Evolutionary conservation across 805 yeast species (phyloP).

Genomic region (Candida railenensis): DNA sequence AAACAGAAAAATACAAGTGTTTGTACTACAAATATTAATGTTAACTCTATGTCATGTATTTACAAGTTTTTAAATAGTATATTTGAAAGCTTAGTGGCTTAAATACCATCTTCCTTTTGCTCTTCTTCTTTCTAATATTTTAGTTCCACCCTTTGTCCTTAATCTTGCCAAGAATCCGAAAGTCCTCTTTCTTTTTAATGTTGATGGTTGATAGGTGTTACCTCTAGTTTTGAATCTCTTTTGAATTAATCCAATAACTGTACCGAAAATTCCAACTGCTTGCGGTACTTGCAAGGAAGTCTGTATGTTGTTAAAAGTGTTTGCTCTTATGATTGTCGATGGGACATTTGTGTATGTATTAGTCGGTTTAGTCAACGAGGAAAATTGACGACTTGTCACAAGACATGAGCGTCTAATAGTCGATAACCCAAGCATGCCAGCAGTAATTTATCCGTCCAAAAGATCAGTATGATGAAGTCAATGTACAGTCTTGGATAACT

Average conservation of each 20-base stretch:
- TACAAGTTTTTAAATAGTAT: background rate
- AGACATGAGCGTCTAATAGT: background rate
- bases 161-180: constrained; percentile 87
- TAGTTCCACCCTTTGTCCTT: constrained; percentile 72
- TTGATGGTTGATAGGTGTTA: constrained; percentile 92
- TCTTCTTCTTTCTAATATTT: constrained; percentile 71
- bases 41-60: background rate
- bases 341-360: constrained; percentile 13
- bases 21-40: background rate
- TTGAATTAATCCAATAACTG: constrained; percentile 42
- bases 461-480: background rate
- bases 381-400: constrained; percentile 5
- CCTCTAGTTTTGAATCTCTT: constrained; percentile 86
- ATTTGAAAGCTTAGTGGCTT: constrained; percentile 77
- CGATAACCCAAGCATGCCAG: background rate
- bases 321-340: constrained; percentile 11
- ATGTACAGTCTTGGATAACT: background rate
- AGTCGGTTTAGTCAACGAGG: constrained; percentile 12
- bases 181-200: constrained; percentile 84
- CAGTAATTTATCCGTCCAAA: background rate
- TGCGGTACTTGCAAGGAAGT: constrained; percentile 5
- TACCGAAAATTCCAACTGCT: constrained; percentile 14
- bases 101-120: constrained; percentile 94
- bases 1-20: too few relatives aligned
- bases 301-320: constrained; percentile 2